Conservation (phyloP, 306 rosid species). For the Astragalus glycyphyllos region DNA sequence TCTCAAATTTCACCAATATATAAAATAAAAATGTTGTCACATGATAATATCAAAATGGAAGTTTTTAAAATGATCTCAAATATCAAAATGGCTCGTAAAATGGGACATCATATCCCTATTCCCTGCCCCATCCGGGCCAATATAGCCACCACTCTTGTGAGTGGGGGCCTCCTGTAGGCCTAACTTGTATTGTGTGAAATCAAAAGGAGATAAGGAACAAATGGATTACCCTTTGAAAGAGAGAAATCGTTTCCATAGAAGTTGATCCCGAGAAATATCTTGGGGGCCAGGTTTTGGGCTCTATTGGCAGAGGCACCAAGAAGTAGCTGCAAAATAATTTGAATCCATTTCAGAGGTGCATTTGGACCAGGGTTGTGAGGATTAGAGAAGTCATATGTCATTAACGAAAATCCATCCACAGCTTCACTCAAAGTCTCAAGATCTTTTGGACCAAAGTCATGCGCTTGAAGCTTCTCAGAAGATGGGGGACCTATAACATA, state of each 20-base stretch:
- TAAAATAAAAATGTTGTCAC: slow-evolving; percentile 12
- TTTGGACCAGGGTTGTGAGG: slow-evolving; percentile 93
- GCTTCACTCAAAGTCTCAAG: slow-evolving; percentile 65
- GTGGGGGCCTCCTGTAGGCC: no score
- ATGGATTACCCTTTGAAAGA: slow-evolving; percentile 66
- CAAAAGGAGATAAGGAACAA: slow-evolving; percentile 12
- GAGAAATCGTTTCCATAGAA: slow-evolving; percentile 91
- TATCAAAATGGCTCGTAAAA: background rate
- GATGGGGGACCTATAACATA: slow-evolving; percentile 94
- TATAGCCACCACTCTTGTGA: no score
- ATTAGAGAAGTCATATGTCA: slow-evolving; percentile 93
- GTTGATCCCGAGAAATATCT: slow-evolving; percentile 90
- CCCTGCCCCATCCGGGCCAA: background rate
- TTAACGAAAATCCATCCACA: slow-evolving; percentile 91
- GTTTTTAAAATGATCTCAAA: background rate
- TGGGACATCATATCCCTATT: background rate
- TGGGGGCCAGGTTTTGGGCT: slow-evolving; percentile 53
- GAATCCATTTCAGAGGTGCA: slow-evolving; percentile 97
- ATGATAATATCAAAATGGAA: background rate
- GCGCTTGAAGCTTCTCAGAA: slow-evolving; percentile 72
- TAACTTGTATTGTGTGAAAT: background rate
- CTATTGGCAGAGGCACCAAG: slow-evolving; percentile 55
- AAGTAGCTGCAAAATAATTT: slow-evolving; percentile 60
- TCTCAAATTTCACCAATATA: slow-evolving; percentile 24
- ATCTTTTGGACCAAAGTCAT: slow-evolving; percentile 90